phyloP scores from a whole-genome alignment of 768 basidiomycete species.

The Rhodotorula taiwanensis region DNA sequence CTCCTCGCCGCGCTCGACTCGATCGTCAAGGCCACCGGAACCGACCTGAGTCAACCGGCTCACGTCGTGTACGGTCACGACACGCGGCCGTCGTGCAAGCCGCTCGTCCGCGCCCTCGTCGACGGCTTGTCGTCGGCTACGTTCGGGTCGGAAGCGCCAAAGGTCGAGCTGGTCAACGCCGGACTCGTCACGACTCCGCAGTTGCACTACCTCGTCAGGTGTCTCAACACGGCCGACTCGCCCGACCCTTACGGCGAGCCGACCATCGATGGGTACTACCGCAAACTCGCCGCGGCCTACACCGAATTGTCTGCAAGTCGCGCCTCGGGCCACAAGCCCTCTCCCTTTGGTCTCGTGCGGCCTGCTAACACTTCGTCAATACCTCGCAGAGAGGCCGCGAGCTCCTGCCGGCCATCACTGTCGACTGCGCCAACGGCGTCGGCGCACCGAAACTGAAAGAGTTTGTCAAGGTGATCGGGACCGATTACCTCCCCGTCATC shows the following conservation, averaged over 20 bases:
- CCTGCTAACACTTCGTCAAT: not conserved
- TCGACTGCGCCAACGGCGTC: slow-evolving; percentile 99
- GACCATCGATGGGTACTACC: slow-evolving; percentile 72
- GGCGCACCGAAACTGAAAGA: slow-evolving; percentile 66
- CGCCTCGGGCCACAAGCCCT: not conserved
- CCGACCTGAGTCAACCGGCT: slow-evolving; percentile 71
- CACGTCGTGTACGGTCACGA: slow-evolving; percentile 70
- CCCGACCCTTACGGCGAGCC: slow-evolving; percentile 72
- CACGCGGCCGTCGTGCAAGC: slow-evolving; percentile 78
- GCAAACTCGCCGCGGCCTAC: slow-evolving; percentile 73
- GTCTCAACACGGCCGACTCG: slow-evolving; percentile 77
- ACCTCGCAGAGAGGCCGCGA: slow-evolving; percentile 54
- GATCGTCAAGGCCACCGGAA: slow-evolving; percentile 60
- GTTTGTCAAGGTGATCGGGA: slow-evolving; percentile 45
- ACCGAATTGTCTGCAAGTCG: slow-evolving; percentile 58
- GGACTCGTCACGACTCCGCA: slow-evolving; percentile 90
- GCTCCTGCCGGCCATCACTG: slow-evolving; percentile 53
- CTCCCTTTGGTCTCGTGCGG: too few species aligned
- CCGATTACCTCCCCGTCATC: slow-evolving; percentile 53
- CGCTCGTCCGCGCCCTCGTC: slow-evolving; percentile 67
- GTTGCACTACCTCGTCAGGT: slow-evolving; percentile 85
- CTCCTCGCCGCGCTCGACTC: slow-evolving; percentile 60
- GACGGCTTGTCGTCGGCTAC: slow-evolving; percentile 52
- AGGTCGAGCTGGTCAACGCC: slow-evolving; percentile 57
- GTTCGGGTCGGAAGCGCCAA: slow-evolving; percentile 59